Percentiles rank a stretch among this genome's conserved stretches.
phyloP scores from a whole-genome alignment of 768 basidiomycete species.

The Termitomyces sp. region DNA sequence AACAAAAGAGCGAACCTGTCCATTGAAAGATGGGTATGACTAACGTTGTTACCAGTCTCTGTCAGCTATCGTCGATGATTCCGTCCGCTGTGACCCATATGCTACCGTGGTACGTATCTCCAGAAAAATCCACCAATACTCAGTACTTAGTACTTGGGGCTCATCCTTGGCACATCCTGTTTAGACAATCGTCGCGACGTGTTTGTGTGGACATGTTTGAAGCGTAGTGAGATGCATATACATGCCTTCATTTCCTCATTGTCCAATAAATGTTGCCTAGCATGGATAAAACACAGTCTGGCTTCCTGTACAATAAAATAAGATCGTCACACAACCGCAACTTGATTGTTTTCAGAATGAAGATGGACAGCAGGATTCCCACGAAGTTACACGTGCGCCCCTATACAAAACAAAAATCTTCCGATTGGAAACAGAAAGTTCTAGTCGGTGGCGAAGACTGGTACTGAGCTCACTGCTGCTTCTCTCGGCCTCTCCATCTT shows the following conservation, averaged over 20 bases:
- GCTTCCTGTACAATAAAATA: not conserved
- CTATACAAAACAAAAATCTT: not conserved
- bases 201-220: not conserved
- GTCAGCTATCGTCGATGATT: not conserved
- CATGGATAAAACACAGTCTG: not conserved
- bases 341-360: not conserved
- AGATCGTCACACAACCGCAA: not conserved
- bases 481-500: constrained; percentile 25
- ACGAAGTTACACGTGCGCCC: not conserved
- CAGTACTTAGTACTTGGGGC: not conserved
- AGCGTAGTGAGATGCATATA: too few species aligned
- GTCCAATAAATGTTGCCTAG: not conserved
- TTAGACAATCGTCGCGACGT: too few species aligned
- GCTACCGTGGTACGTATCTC: not conserved
- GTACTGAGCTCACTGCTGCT: constrained; percentile 4
- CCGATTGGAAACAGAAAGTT: constrained; percentile 6
- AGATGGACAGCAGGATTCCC: not conserved
- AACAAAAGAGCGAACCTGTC: not conserved
- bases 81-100: not conserved
- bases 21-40: too few species aligned
- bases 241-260: too few species aligned
- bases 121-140: not conserved
- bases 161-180: not conserved
- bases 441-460: constrained; percentile 5
- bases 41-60: too few species aligned